Percentiles rank a stretch among this genome's conserved stretches.
Conservation (phyloP, 495 filamentous ascomycete genomes). For the Trichoderma virens region DNA sequence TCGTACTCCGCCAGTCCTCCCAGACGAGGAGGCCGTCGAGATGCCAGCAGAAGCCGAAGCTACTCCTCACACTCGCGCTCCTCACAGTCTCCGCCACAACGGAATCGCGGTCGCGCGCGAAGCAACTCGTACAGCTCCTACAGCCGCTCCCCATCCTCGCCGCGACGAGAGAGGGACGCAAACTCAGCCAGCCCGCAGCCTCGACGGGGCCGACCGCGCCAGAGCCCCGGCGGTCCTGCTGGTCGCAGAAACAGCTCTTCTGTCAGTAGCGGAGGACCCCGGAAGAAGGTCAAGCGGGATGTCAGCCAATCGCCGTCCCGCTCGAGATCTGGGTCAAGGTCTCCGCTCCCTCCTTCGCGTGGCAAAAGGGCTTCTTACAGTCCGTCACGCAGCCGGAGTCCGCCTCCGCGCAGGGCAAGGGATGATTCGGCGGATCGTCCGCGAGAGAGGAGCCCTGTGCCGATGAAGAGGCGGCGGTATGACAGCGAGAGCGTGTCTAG, state of each 20-base stretch:
- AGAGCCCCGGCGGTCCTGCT: constrained; percentile 15
- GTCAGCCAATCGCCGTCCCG: constrained; percentile 17
- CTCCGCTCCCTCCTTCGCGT: constrained; percentile 10
- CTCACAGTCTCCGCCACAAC: constrained; percentile 21
- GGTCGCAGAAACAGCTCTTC: constrained; percentile 20
- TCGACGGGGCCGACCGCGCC: constrained; percentile 13
- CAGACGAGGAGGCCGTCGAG: neutral
- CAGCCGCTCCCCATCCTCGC: constrained; percentile 16
- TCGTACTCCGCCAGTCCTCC: constrained; percentile 17
- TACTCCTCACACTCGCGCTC: constrained; percentile 13
- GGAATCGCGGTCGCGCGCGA: constrained; percentile 5
- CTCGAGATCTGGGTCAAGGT: constrained; percentile 8
- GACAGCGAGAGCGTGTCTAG: constrained; percentile 13
- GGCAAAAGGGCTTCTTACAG: constrained; percentile 12
- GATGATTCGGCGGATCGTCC: constrained; percentile 15
- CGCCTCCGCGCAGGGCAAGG: constrained; percentile 14
- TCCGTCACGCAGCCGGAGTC: constrained; percentile 11
- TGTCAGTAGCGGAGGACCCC: constrained; percentile 16
- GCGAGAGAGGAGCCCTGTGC: constrained; percentile 15
- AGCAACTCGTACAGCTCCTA: constrained; percentile 15
- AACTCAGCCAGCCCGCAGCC: constrained; percentile 25
- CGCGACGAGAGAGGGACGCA: constrained; percentile 22
- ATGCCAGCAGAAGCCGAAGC: constrained; percentile 16
- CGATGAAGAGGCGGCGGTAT: constrained; percentile 19
- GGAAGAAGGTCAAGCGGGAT: constrained; percentile 18